Conservation (phyloP, 768 basidiomycete genomes). For the Leccinum aurantiacum region DNA sequence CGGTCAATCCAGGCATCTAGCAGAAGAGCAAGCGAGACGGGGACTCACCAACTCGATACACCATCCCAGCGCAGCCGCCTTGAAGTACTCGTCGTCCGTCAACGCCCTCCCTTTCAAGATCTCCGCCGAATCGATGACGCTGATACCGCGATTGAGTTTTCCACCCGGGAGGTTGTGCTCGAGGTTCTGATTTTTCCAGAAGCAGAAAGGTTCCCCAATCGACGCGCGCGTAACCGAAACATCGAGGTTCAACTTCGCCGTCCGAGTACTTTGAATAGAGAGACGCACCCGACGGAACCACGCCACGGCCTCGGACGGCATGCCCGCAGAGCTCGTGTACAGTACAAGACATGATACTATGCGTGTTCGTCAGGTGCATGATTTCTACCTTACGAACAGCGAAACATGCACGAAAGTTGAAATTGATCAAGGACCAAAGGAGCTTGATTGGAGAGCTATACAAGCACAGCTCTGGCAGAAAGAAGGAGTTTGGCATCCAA, state of each 20-base stretch:
- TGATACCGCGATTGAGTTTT: slow-evolving; percentile 95
- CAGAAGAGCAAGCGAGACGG: background rate
- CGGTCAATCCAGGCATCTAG: background rate
- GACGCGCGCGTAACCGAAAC: background rate
- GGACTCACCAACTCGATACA: slow-evolving; percentile 82
- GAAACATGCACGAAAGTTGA: too few relatives aligned
- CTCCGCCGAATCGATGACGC: slow-evolving; percentile 89
- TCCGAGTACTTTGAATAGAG: background rate
- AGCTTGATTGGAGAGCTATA: too few relatives aligned
- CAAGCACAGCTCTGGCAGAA: too few relatives aligned
- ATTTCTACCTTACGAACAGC: too few relatives aligned
- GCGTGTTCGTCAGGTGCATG: too few relatives aligned
- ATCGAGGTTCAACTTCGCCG: background rate
- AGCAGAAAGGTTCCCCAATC: background rate
- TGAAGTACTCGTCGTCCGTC: slow-evolving; percentile 40
- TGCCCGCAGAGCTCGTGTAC: background rate
- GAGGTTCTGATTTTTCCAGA: slow-evolving; percentile 56
- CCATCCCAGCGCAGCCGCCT: slow-evolving; percentile 88
- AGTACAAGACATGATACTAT: background rate
- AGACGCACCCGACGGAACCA: slow-evolving; percentile 78
- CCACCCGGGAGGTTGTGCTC: slow-evolving; percentile 94
- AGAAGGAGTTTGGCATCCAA: too few relatives aligned
- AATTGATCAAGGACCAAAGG: too few relatives aligned
- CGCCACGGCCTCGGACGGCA: slow-evolving; percentile 78
- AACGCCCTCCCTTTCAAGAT: slow-evolving; percentile 74